A percentile compares a stretch with the other conserved stretches of the same genome.
These are phyloP conservation scores for Boletus rubescentipes DNA, from an alignment of 768 basidiomycete genomes.

Conservation along the genomic window DNA sequence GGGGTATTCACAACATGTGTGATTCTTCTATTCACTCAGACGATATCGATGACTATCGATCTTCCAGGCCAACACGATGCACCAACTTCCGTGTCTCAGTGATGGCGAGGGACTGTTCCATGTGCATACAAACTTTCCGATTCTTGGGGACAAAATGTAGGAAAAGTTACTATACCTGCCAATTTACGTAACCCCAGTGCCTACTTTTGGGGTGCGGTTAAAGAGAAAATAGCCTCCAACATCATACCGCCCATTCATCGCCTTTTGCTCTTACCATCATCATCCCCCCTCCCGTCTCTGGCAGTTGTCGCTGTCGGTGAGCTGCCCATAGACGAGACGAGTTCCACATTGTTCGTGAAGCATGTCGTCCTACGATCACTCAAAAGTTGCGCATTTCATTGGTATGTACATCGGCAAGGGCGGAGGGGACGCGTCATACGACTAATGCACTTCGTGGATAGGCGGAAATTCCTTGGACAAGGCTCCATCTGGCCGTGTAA, in stretches of 20 bases:
- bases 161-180: too few species aligned
- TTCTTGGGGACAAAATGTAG: neutral
- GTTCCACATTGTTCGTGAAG: slow-evolving; percentile 4
- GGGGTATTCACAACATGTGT: neutral
- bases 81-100: neutral
- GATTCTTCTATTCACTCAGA: slow-evolving; percentile 3
- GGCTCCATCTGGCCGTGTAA: slow-evolving; percentile 73
- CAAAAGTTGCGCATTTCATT: slow-evolving; percentile 63
- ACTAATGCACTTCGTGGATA: slow-evolving; percentile 33
- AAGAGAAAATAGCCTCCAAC: slow-evolving; percentile 18
- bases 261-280: slow-evolving; percentile 23
- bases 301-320: slow-evolving; percentile 5
- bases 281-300: slow-evolving; percentile 9
- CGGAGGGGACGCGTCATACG: slow-evolving; percentile 6
- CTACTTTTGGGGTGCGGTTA: slow-evolving; percentile 31
- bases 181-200: slow-evolving; percentile 33
- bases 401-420: slow-evolving; percentile 37
- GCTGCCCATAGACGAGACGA: slow-evolving; percentile 9
- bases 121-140: neutral
- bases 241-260: slow-evolving; percentile 4
- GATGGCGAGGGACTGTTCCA: neutral
- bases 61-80: slow-evolving; percentile 16
- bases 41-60: slow-evolving; percentile 16
- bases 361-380: slow-evolving; percentile 49
- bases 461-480: slow-evolving; percentile 92